Base-by-base conservation (phyloP, 2,329 filamentous ascomycete species). In the Trichoderma semiorbis region DNA sequence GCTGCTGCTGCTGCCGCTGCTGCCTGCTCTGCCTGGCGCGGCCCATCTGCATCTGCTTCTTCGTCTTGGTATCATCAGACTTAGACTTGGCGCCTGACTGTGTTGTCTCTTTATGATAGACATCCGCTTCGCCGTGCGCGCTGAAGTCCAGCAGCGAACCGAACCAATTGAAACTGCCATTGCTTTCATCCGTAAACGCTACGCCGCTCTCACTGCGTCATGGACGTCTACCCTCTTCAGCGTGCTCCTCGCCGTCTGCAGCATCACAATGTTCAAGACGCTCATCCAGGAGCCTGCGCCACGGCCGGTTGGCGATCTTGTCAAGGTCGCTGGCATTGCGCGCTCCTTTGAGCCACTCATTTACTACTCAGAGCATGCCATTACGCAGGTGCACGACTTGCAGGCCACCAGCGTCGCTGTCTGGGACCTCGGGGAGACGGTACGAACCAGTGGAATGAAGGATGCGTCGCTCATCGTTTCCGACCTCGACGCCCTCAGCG, bases 341-440 rank as follows among this genome's bases (percentile, higher is more conserved):
- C 93, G 93, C 77, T 94, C 94, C 11, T 97, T 98, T 78, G 95
- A 98, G 80, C 95, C 95, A 7, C 87, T 98, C 58, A 97, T 98
- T 74, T 96, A 96, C 83, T 97, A 97, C 79, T 97, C 94, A 0
- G 94, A 98, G 78, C 92, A 95, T 78, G 94, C 94, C 10, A 91
- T 94, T 57, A 88, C 91, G 47, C 94, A 97, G 78, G 94, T 97
- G 53, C 91, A 92, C 72, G 93, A 97, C 74, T 84, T 98, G 63
- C 94, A 97, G 80, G 94, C 96, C 69, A 97, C 95, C 0, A 93
- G 94, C 57, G 91, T 97, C 36, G 95, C 95, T 1, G 94, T 98
- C 30, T 97, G 95, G 93, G 95, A 98, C 79, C 86, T 98, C 7
- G 92, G 94, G 72, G 95, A 98, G 85, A 97, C 92, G 75, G 92